Evolutionary conservation across 306 rosid genomes (phyloP).

Genomic region (Pyrus communis): DNA sequence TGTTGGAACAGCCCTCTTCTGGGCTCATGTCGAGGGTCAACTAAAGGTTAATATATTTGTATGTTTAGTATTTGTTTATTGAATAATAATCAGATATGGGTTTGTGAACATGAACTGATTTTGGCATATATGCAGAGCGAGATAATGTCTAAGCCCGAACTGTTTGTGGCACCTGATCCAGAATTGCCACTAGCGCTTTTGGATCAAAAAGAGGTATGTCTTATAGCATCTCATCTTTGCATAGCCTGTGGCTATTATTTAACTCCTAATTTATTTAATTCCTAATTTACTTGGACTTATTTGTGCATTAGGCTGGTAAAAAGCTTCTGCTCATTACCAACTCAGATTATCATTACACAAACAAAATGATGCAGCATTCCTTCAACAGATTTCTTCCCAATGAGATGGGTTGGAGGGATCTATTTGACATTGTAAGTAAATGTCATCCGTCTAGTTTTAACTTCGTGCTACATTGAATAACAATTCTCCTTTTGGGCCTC

Average conservation of each 20-base stretch:
- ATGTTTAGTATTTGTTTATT: not conserved
- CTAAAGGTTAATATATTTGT: conserved; percentile 55
- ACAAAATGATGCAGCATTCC: conserved; percentile 97
- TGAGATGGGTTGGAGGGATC: conserved; percentile 92
- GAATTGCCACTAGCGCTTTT: conserved; percentile 80
- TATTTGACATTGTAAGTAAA: conserved; percentile 85
- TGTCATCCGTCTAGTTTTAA: not conserved
- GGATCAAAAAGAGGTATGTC: conserved; percentile 89
- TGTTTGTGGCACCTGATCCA: conserved; percentile 91
- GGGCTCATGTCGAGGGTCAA: conserved; percentile 99
- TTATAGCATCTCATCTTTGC: conserved; percentile 7
- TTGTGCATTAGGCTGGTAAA: conserved; percentile 79
- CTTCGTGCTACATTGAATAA: not conserved
- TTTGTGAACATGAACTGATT: conserved; percentile 20
- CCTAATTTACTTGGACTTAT: conserved; percentile 15
- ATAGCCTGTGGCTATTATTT: not conserved
- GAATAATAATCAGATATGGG: not conserved
- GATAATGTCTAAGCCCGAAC: conserved; percentile 96
- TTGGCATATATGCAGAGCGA: conserved; percentile 63
- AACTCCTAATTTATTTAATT: conserved; percentile 20
- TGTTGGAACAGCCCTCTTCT: conserved; percentile 89
- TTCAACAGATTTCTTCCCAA: conserved; percentile 93
- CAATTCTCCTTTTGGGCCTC: not conserved
- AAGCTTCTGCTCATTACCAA: conserved; percentile 93
- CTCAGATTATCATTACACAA: conserved; percentile 84